phyloP scores from a whole-genome alignment of 345 rosid genomes.

The Lenwebbia sp. region DNA sequence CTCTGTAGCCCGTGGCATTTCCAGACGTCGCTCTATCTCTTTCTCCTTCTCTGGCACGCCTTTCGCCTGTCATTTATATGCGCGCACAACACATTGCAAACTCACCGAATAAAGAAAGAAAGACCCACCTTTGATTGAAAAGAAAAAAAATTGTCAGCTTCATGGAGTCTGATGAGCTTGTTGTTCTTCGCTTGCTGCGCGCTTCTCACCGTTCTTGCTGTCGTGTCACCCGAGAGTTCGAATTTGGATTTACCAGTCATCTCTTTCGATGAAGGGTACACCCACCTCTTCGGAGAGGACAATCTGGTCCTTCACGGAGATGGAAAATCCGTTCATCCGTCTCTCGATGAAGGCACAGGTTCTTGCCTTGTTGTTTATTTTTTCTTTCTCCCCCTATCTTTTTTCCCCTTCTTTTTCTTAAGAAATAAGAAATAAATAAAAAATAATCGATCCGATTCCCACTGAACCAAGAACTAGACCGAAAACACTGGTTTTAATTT shows the following conservation, averaged over 20 bases:
- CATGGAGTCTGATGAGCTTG: not conserved
- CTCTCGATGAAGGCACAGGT: slow-evolving; percentile 93
- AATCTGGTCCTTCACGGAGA: slow-evolving; percentile 58
- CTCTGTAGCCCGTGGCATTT: not conserved
- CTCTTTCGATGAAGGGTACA: slow-evolving; percentile 84
- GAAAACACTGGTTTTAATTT: no score
- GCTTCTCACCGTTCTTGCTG: slow-evolving; percentile 20
- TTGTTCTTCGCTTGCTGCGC: slow-evolving; percentile 22
- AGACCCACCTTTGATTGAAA: not conserved
- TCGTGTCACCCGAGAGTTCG: slow-evolving; percentile 30
- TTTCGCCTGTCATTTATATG: not conserved
- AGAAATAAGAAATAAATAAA: no score
- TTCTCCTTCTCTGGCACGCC: not conserved
- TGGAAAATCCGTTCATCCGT: slow-evolving; percentile 73
- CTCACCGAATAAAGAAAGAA: not conserved
- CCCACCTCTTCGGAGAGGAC: slow-evolving; percentile 79
- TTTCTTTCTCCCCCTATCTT: no score
- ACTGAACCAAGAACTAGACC: no score
- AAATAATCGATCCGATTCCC: no score
- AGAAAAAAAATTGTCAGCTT: slow-evolving; percentile 25
- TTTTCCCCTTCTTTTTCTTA: no score
- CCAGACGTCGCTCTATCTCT: not conserved
- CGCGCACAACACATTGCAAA: not conserved
- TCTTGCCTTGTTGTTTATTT: not conserved
- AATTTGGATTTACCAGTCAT: slow-evolving; percentile 26